Evolutionary conservation across 805 yeast genomes (phyloP).

Genomic region (Diddensiella caesifluorescens): DNA sequence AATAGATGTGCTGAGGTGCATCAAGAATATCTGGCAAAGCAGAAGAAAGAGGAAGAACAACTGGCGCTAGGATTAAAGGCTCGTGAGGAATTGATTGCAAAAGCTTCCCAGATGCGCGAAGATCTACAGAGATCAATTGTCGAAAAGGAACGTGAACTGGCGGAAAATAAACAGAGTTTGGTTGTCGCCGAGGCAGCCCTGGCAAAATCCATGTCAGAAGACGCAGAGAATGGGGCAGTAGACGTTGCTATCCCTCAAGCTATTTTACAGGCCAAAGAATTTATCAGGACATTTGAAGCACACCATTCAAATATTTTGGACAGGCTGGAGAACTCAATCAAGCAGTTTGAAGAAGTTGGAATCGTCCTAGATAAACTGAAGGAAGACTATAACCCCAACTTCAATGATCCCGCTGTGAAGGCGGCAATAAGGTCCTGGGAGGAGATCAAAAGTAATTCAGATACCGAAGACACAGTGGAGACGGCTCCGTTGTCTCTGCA

Average conservation of each 20-base stretch:
- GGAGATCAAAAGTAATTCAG: conserved; percentile 27
- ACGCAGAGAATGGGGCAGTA: conserved; percentile 2
- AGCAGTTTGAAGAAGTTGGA: conserved; percentile 11
- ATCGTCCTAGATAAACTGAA: conserved; percentile 45
- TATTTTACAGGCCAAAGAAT: conserved; percentile 13
- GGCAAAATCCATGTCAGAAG: conserved; percentile 26
- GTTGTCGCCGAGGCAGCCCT: conserved; percentile 29
- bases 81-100: conserved; percentile 30
- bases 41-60: conserved; percentile 19
- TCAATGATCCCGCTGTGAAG: conserved; percentile 85
- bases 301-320: conserved; percentile 1
- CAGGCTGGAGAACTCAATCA: conserved; percentile 3
- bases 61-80: conserved; percentile 35
- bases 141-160: conserved; percentile 24
- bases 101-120: conserved; percentile 26
- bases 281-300: neutral
- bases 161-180: conserved; percentile 15
- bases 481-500: neutral
- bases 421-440: conserved; percentile 48
- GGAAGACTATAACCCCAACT: conserved; percentile 67
- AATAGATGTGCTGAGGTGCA: conserved; percentile 50
- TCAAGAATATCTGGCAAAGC: conserved; percentile 32
- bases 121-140: conserved; percentile 20
- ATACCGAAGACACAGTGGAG: conserved; percentile 1
- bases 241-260: conserved; percentile 10